Conservation (phyloP, 176 grass and related monocot species). For the Dendrocalamus sinicus region DNA sequence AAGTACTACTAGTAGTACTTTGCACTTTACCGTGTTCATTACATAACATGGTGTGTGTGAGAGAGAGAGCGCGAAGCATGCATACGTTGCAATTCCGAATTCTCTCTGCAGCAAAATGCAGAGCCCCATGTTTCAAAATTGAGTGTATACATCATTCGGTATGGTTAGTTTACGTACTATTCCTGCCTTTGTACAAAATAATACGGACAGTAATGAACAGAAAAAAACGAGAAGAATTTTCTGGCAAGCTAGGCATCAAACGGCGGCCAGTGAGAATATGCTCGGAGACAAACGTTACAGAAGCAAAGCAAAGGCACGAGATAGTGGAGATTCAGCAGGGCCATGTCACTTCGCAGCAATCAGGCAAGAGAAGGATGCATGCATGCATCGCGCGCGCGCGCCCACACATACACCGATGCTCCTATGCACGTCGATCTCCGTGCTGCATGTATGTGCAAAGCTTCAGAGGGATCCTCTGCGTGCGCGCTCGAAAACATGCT, state of each 20-base stretch:
- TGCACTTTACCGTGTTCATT: slow-evolving; percentile 2
- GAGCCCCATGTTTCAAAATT: neutral
- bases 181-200: neutral
- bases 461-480: neutral
- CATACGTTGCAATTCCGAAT: neutral
- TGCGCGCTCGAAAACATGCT: neutral
- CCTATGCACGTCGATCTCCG: slow-evolving; percentile 10
- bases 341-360: slow-evolving; percentile 45
- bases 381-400: neutral
- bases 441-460: neutral
- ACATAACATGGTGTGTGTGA: neutral
- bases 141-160: neutral
- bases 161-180: neutral
- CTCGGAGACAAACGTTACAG: slow-evolving; percentile 23
- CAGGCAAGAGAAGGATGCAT: slow-evolving; percentile 11
- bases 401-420: neutral
- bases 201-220: neutral
- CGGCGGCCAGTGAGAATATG: slow-evolving; percentile 20
- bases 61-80: neutral
- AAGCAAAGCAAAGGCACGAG: slow-evolving; percentile 41
- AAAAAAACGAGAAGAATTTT: neutral
- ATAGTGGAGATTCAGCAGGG: slow-evolving; percentile 52
- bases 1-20: neutral
- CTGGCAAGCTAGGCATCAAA: neutral
- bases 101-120: neutral